Evolutionary conservation across 1,139 yeast species (phyloP).

Genomic region (Blastobotrys serpentis): DNA sequence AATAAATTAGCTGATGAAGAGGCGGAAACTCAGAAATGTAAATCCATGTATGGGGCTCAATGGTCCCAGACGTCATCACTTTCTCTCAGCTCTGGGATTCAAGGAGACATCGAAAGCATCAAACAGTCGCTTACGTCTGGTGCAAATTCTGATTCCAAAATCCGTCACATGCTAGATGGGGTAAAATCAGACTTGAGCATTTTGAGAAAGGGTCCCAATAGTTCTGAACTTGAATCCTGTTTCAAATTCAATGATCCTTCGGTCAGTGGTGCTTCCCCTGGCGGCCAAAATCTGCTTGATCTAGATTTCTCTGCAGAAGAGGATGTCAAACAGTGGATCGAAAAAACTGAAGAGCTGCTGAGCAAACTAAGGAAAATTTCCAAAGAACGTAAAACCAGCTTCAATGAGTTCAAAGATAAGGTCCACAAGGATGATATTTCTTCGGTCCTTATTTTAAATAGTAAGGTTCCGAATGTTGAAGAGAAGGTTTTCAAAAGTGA

Average conservation of each 20-base stretch:
- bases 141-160: constrained; percentile 59
- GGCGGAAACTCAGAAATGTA: constrained; percentile 35
- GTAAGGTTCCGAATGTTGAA: constrained; percentile 57
- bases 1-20: constrained; percentile 41
- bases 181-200: constrained; percentile 40
- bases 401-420: constrained; percentile 63
- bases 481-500: constrained; percentile 66
- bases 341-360: constrained; percentile 45
- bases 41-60: constrained; percentile 37
- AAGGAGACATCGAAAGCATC: constrained; percentile 54
- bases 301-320: constrained; percentile 51
- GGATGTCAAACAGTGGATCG: constrained; percentile 42
- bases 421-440: constrained; percentile 87
- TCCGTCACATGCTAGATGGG: constrained; percentile 46
- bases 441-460: constrained; percentile 67
- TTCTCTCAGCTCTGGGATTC: constrained; percentile 37
- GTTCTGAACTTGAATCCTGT: constrained; percentile 31
- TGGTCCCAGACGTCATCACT: constrained; percentile 45
- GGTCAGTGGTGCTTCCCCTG: constrained; percentile 21
- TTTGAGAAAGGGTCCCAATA: constrained; percentile 38
- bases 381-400: constrained; percentile 59
- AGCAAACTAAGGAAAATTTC: constrained; percentile 49
- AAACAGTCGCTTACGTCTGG: constrained; percentile 71
- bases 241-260: constrained; percentile 30
- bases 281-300: constrained; percentile 51